Base-by-base conservation (phyloP, 148 eudicot species). In the Mesembryanthemum crystallinum region DNA sequence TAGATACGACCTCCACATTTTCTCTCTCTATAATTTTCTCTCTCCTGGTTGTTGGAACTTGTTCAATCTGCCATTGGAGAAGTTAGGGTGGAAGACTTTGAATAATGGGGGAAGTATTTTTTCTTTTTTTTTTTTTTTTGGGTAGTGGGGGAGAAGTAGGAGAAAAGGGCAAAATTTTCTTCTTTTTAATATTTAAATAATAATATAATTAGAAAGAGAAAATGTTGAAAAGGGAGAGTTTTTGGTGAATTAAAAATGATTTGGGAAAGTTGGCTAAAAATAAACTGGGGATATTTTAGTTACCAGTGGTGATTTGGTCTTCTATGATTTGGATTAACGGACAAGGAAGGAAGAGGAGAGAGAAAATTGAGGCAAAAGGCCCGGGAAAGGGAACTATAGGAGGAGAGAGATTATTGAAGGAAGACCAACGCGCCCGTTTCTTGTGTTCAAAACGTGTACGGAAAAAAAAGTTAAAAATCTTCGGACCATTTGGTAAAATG, bases 1-100 rank as follows among this genome's bases (percentile, higher is more conserved):
- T 33, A 71, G 14, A 71, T 35, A 29, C 60, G 83, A 76, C 21
- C 80, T 76, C 83, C 77, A 81, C 83, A 81, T 81, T 65, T 25
- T 80, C 13, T 52, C 71, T 54, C 64, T 49, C 70, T 64, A n/a
- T n/a, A n/a, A 2, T 24, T 42, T 14, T 1, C 3, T 71, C 24
- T 71, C 74, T 32, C 24, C 39, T 24, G 5, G 32, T 69, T 10
- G 32, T 69, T 28, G 52, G 33, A 32, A 43, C 13, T 62, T 29
- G 58, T 42, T 79, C 51, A 68, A 51, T 74, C 74, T 51, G 78
- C 69, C 78, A 79, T 79, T 37, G 62, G 43, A 65, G 78, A 58
- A 32, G n/a, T n/a, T n/a, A n/a, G n/a, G n/a, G n/a, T 65, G 63
- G 52, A 49, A 35, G 39, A 35, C 39, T 45, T 66, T 39, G 78